Evolutionary conservation across 148 eudicot genomes (phyloP), one percentile per base, ranked within the genome.

Genomic region (Rhododendron ovatum): DNA sequence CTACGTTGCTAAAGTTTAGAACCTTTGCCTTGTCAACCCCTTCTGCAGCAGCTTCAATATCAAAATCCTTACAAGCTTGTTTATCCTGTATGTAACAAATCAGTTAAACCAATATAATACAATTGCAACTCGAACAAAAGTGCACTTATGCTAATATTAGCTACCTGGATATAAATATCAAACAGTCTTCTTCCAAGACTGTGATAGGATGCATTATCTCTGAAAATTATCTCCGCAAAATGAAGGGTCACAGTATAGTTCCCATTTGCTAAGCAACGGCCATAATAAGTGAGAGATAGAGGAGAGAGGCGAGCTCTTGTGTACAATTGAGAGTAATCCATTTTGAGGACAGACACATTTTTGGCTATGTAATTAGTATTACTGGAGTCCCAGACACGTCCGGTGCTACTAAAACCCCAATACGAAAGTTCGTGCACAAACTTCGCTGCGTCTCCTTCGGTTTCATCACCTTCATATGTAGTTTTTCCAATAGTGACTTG

Each of bases 121-220:
- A 7, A 28, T 37, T 77, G 53, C 12, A n/a, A 15, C 33, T 47
- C 53, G 4, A 61, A 24, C 28, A n/a, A 53, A 76, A 10, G 24
- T 7, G 47, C 9, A 82, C 20, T 41, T 18, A 82, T 1, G 14
- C 22, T 79, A 6, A 30, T 59, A 57, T 22, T 61, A 45, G 57
- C 51, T 80, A 94, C 98, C 95, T 94, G 98, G 74, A 94, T 89
- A 86, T 94, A 94, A 48, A 94, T 80, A 85, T 94, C 94, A 89
- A 94, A 94, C 5, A 92, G 87, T 35, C 95, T 90, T 85, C 92
- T 90, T 89, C 98, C 98, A 84, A 94, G 95, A 84, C 94, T 90
- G 9, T 57, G 39, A 83, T 61, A 92, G 48, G 95, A 90, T 76
- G 43, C 75, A 61, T 89, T 89, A 39, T 87, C 82, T 78, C 86